Conservation (phyloP, 108 stramenopile species). For the Cylindrotheca closterium region DNA sequence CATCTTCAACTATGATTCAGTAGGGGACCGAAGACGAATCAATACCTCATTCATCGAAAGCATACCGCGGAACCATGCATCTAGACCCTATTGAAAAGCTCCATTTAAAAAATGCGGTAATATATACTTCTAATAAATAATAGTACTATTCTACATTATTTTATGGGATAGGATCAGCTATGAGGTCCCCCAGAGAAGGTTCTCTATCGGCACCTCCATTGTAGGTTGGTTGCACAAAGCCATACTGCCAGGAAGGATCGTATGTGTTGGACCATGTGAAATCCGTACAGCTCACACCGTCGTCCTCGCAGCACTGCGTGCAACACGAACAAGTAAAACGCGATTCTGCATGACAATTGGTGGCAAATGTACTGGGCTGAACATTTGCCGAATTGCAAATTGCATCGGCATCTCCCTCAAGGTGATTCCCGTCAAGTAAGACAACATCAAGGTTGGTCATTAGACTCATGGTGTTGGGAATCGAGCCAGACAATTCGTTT, state of each 20-base stretch:
- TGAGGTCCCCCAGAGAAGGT: too few species aligned
- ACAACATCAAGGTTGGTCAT: constrained; percentile 15
- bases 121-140: neutral
- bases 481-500: constrained; percentile 41
- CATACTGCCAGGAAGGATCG: constrained; percentile 22
- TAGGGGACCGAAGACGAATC: too few species aligned
- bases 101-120: neutral
- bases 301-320: constrained; percentile 27
- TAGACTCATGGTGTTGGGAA: constrained; percentile 19
- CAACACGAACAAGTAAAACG: constrained; percentile 31
- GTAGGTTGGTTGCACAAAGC: constrained; percentile 19
- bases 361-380: neutral
- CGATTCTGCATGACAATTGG: constrained; percentile 23
- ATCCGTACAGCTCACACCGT: constrained; percentile 22
- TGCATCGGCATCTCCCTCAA: constrained; percentile 15
- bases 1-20: too few species aligned
- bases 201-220: too few species aligned
- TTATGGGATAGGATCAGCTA: too few species aligned
- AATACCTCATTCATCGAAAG: too few species aligned
- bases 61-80: too few species aligned
- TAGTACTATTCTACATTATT: too few species aligned
- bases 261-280: constrained; percentile 10
- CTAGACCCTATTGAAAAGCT: too few species aligned
- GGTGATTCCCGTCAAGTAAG: constrained; percentile 22
- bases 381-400: neutral